Base-by-base conservation (phyloP, 305 asterid genomes). In the Fraxinus dipetala region DNA sequence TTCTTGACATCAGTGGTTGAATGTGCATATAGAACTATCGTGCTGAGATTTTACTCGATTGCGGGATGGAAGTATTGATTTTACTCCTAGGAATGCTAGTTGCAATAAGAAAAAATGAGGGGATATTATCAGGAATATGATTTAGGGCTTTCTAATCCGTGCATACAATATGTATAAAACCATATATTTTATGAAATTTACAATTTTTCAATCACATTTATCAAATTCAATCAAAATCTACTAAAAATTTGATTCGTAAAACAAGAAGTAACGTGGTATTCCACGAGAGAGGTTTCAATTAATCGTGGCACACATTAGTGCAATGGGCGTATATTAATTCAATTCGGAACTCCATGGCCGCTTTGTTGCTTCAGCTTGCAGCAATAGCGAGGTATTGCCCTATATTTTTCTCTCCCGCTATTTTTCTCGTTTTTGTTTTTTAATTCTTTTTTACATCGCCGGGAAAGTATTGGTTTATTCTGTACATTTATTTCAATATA, bases 301-400 rank as follows among this genome's bases (percentile, higher is more conserved):
- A 79, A 65, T 83, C 90, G 91, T 91, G 93, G 93, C 93, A 91
- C 93, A 89, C 92, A 38, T 72, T 82, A 35, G 91, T 91, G 94
- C 75, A 93, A 88, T 80, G 79, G 93, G 95, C 93, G 94, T 86
- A 89, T 32, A 89, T 78, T 24, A 79, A 79, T 79, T 28, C 4
- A 31, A 51, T 56, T 5, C 75, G 89, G 93, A 88, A 63, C 59
- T 85, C 93, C 90, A 76, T 81, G 81, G 78, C 89, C 84, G 91
- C 91, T 87, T 85, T 86, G 90, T 87, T 90, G 93, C 91, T 72
- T 38, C 65, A 80, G 72, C 40, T 18, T 84, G 91, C 94, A 86
- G 84, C 78, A 28, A 87, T 67, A 83, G 93, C 87, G 85, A 82
- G 16, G 16, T 84, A 86, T 81, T 84, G 86, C 92, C 90, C 88